phyloP scores from a whole-genome alignment of 2,329 filamentous ascomycete genomes.

The Diaporthe capsici region DNA sequence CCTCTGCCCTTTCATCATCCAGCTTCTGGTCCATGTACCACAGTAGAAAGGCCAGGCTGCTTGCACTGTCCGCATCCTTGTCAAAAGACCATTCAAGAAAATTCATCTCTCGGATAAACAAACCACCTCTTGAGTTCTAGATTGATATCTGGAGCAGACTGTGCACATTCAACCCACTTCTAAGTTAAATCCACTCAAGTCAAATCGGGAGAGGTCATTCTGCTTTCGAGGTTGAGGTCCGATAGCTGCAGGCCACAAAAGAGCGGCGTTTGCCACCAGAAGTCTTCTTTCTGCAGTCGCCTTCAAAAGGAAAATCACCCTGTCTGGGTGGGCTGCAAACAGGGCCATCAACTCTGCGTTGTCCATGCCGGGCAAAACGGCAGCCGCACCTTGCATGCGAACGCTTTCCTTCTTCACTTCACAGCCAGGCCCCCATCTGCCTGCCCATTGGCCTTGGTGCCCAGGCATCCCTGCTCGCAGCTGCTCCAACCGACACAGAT shows the following conservation, averaged over 20 bases:
- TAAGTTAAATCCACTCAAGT: background rate
- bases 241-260: background rate
- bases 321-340: background rate
- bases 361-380: background rate
- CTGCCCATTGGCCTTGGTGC: constrained; percentile 4
- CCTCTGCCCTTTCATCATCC: background rate
- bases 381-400: background rate
- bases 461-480: constrained; percentile 3
- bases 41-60: background rate
- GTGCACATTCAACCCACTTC: no score
- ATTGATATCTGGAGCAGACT: background rate
- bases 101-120: background rate
- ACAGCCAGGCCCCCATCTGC: background rate
- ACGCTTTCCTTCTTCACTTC: constrained; percentile 13
- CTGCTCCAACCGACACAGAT: background rate
- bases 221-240: background rate
- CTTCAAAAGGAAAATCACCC: constrained; percentile 2
- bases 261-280: background rate
- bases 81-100: background rate
- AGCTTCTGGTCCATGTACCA: background rate
- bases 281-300: background rate
- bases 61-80: constrained; percentile 22
- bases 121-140: background rate
- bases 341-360: background rate
- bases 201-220: no score